Conservation (phyloP, 306 rosid species). For the Carpinus fangiana region DNA sequence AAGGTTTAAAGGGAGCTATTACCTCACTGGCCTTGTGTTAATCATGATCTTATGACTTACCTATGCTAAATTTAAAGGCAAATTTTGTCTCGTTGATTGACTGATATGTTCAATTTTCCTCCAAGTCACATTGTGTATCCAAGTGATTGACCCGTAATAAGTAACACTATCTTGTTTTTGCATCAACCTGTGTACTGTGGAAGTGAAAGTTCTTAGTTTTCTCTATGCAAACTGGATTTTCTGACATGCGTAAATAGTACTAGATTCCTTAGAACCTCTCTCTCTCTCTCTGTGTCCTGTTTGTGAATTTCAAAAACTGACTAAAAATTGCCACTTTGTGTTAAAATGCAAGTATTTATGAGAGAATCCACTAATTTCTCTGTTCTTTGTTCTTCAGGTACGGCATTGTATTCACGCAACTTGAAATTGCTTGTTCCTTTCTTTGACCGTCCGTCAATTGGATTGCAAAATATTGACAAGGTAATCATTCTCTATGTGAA, state of each 20-base stretch:
- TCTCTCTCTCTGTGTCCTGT: neutral
- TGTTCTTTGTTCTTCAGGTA: constrained; percentile 56
- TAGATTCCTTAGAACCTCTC: neutral
- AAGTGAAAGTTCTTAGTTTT: neutral
- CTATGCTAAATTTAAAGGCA: neutral
- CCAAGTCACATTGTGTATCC: too few relatives aligned
- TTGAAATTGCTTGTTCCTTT: constrained; percentile 95
- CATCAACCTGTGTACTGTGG: neutral
- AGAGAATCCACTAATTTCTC: constrained; percentile 29
- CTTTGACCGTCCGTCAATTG: constrained; percentile 72
- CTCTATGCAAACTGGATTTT: neutral
- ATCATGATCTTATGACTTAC: neutral
- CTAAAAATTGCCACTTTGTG: neutral
- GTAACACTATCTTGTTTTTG: neutral
- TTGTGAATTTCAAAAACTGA: constrained; percentile 1
- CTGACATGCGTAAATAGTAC: neutral
- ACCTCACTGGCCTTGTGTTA: neutral
- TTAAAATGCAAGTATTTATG: neutral
- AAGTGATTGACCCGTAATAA: neutral
- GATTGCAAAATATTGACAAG: constrained; percentile 67
- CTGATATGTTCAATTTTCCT: neutral
- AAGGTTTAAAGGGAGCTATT: neutral
- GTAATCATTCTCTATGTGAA: constrained; percentile 36
- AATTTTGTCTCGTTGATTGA: neutral
- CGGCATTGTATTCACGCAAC: constrained; percentile 80